These are phyloP conservation scores for Ceriops decandra DNA, from an alignment of 345 rosid genomes.

Conservation along the genomic window DNA sequence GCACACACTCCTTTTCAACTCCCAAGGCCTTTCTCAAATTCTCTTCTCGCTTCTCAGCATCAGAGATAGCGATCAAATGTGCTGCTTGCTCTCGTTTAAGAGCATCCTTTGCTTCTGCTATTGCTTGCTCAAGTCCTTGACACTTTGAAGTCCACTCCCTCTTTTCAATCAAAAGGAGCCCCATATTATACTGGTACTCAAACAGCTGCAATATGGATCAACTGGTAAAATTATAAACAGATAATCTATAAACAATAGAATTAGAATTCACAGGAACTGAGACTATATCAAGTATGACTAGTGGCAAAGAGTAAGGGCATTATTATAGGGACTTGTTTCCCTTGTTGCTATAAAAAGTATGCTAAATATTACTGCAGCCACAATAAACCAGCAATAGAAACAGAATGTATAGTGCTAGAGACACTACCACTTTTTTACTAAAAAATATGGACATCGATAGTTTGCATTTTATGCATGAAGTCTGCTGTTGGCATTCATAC, in stretches of 20 bases:
- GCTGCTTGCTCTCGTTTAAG: conserved; percentile 72
- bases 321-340: too few species aligned
- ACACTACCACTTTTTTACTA: too few species aligned
- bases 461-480: too few species aligned
- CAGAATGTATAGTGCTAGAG: too few species aligned
- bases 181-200: conserved; percentile 91
- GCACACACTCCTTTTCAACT: conserved; percentile 84
- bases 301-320: neutral
- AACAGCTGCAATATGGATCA: conserved; percentile 55
- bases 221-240: conserved; percentile 9
- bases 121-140: conserved; percentile 57
- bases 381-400: too few species aligned
- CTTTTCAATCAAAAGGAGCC: conserved; percentile 87
- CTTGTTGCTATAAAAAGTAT: too few species aligned
- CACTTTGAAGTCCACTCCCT: conserved; percentile 71
- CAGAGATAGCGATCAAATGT: conserved; percentile 60
- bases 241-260: conserved; percentile 3
- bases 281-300: neutral
- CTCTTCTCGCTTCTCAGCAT: conserved; percentile 82
- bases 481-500: too few species aligned
- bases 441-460: too few species aligned
- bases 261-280: neutral
- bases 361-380: too few species aligned
- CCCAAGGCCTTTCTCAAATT: conserved; percentile 84
- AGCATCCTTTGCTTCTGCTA: conserved; percentile 56